Evolutionary conservation across 305 asterid species (phyloP), one percentile per base, ranked within the genome.

Genomic region (Ilex paraguariensis): DNA sequence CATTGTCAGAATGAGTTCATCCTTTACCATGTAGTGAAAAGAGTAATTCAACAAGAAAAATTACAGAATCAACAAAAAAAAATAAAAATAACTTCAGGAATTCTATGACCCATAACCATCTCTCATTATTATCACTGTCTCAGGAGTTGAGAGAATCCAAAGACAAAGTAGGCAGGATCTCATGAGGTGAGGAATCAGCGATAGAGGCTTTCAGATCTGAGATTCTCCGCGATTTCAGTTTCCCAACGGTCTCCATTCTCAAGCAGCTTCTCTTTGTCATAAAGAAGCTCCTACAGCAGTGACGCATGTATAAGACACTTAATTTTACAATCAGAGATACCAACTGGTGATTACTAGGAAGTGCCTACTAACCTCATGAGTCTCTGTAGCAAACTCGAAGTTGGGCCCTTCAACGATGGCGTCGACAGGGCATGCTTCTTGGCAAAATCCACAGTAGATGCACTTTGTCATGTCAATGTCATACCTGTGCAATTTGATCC

Each of bases 331-430:
- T 4, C 42, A 36, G 7, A 36, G 42, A 36, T 36, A 36, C 42
- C 2, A 36, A 5, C 0, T 8, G 42, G 42, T 36, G 42, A 36
- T 36, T 36, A 36, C 42, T 36, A 36, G 42, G 42, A 15, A 46
- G 57, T 42, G 67, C 16, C 17, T 4, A 70, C 80, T 50, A 66
- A 88, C 98, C 98, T 91, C 98, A 1, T 91, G 96, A 46, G 98
- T 88, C 79, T 88, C 95, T 4, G 98, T 91, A n/a, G 96, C 94
- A 28, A 88, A 88, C 63, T 88, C 98, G 49, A 88, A 91, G 83
- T 91, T 88, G 71, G 96, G 98, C 51, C 98, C 96, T 77, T 91
- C 98, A 52, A 91, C 98, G 64, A 88, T 91, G 79, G 98, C 98
- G 75, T 91, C 98, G 8, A 91, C 98, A 15, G 98, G 98, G 74